Base-by-base conservation (phyloP, 768 basidiomycete genomes). In the Boletus speciosus region DNA sequence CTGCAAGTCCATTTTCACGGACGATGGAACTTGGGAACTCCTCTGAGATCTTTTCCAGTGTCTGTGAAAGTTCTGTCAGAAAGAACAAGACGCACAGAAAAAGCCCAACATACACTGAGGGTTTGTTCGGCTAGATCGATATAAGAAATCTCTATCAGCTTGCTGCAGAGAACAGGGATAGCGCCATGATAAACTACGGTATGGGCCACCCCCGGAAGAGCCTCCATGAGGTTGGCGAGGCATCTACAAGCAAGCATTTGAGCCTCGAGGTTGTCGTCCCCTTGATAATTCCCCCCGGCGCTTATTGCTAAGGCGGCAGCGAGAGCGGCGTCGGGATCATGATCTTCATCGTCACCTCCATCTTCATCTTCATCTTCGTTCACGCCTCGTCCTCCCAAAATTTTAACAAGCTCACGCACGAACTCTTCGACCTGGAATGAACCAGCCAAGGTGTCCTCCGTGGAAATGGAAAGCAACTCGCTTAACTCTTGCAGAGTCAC, bases 61-160 rank as follows among this genome's bases (percentile, higher is more conserved):
- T 99, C 96, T 98, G 66, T 12, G 36, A 51, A 46, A 62, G 45
- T 43, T 51, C 56, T 46, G 49, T 64, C 57, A 56, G 61, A 46
- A 53, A 31, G 47, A 47, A 45, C 46, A 35, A 44, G 29, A 37
- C 0, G 10, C 47, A 54, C 49, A 44, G 8, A 57, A 35, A 37
- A 54, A 32, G 21, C 12, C 19, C 23, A 48, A 83, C 94, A 76
- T 76, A 98, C 96, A 66, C 92, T 95, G 60, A 99, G 75, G 9
- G 96, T 98, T 74, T 99, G 97, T 69, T 98, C 97, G 12, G 97
- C 97, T 43, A 99, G 79, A 71, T 99, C 97, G 61, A 99, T 98
- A 67, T 95, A 97, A 23, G 92, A 91, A 54, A 99, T 99, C 73
- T 97, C 93, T 68, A 93, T 85, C 56, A 99, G 75, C 71, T 99